Conservation (phyloP, 1,284 basidiomycete genomes). For the Sphagnurus paluster region DNA sequence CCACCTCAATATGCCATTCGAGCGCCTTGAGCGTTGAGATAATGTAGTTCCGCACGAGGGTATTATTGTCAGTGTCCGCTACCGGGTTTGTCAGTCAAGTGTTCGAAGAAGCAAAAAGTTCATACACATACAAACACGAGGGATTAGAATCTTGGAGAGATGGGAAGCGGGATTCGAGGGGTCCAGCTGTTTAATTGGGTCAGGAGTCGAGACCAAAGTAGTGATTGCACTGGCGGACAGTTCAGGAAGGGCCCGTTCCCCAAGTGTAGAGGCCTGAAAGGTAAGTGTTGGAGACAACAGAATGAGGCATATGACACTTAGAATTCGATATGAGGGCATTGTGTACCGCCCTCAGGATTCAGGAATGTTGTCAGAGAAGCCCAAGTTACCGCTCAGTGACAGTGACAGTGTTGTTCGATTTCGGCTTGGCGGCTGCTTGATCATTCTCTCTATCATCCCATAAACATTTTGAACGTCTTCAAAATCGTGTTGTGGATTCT, state of each 20-base stretch:
- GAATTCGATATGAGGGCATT: constrained; percentile 7
- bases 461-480: no score
- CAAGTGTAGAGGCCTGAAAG: constrained; percentile 31
- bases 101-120: not conserved
- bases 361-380: not conserved
- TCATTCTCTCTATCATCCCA: not conserved
- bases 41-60: constrained; percentile 78
- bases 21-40: constrained; percentile 65
- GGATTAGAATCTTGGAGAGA: constrained; percentile 79
- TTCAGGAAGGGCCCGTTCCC: constrained; percentile 44
- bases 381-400: no score
- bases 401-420: no score
- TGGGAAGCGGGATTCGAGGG: constrained; percentile 67
- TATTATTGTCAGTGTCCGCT: constrained; percentile 79
- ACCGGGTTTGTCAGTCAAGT: constrained; percentile 3
- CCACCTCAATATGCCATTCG: constrained; percentile 86
- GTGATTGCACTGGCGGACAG: constrained; percentile 55
- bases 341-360: not conserved
- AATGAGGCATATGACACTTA: constrained; percentile 16
- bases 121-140: constrained; percentile 65
- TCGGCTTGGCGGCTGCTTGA: no score
- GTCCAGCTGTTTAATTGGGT: constrained; percentile 70
- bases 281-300: constrained; percentile 24
- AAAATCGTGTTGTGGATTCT: no score
- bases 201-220: constrained; percentile 50